Evolutionary conservation across 1,284 basidiomycete species (phyloP).

Genomic region (Lentinula novae-zelandiae): DNA sequence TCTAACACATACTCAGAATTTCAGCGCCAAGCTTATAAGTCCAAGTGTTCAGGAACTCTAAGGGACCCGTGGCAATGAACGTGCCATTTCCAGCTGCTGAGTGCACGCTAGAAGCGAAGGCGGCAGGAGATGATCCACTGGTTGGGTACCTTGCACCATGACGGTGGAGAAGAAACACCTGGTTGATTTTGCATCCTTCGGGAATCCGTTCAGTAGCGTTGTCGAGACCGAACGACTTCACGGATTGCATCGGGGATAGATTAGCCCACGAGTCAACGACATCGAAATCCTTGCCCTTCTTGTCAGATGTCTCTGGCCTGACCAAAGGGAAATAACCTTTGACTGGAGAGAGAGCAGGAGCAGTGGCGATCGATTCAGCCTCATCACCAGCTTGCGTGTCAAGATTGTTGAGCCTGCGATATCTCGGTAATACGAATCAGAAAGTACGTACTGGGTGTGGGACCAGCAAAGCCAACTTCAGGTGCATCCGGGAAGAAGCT

Average conservation of each 20-base stretch:
- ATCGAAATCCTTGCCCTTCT: conserved; percentile 34
- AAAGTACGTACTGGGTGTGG: conserved; percentile 34
- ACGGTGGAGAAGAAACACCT: conserved; percentile 18
- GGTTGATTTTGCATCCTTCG: conserved; percentile 13
- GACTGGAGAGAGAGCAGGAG: conserved; percentile 34
- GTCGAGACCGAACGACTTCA: conserved; percentile 51
- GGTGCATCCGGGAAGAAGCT: conserved; percentile 38
- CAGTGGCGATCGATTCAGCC: conserved; percentile 43
- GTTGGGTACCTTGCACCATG: conserved; percentile 55
- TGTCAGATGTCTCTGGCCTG: conserved; percentile 32
- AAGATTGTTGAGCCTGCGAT: neutral
- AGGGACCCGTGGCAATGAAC: conserved; percentile 39
- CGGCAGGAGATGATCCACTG: conserved; percentile 30
- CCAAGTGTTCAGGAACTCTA: conserved; percentile 54
- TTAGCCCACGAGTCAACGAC: conserved; percentile 51
- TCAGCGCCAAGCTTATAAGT: conserved; percentile 54
- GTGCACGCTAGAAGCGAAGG: conserved; percentile 41
- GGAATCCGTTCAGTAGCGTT: conserved; percentile 33
- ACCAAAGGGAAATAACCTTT: conserved; percentile 34
- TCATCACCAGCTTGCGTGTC: conserved; percentile 41
- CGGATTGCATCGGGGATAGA: conserved; percentile 55
- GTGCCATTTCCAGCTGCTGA: conserved; percentile 29
- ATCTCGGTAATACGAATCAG: neutral
- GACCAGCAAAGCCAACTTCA: conserved; percentile 42
- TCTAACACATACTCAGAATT: conserved; percentile 13